Evolutionary conservation across 1,284 basidiomycete species (phyloP), one percentile per base, ranked within the genome.

Genomic region (Trichosporon sp.): DNA sequence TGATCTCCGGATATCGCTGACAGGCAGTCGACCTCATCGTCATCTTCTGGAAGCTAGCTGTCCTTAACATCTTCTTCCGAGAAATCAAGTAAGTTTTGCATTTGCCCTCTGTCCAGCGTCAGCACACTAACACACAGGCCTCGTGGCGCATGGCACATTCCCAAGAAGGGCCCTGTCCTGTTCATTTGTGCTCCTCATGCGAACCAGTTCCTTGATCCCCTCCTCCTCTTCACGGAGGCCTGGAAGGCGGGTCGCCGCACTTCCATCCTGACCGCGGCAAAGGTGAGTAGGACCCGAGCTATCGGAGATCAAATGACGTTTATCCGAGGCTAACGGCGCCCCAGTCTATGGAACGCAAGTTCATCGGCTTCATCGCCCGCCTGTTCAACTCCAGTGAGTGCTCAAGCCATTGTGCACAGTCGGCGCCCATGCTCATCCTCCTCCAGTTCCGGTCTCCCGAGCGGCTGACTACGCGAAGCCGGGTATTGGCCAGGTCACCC

Each of bases 131-230:
- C 44, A 32, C 35, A 23, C 72, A 83, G 82, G 73, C 93, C 95
- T 2, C 87, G 97, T 81, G 94, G 97, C 65, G 91, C 95, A 51
- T 98, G 92, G 87, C 92, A 98, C 78, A 94, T 99, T 66, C 97
- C 97, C 38, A 87, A 87, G 70, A 88, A 93, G 73, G 97, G 95
- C 0, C 93, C 97, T 7, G 89, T 98, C 74, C 95, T 99, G 78
- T 98, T 99, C 84, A 96, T 97, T 65, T 94, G 88, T 63, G 97
- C 94, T 13, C 97, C 97, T 21, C 97, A 99, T 84, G 91, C 92
- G 79, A 99, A 99, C 82, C 83, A 99, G 92, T 99, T 99, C 83
- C 88, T 99, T 67, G 97, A 99, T 79, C 95, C 97, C 8, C 84
- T 99, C 62, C 86, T 99, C 58, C 85, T 99, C 60, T 90, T 89